A percentile compares a stretch with the other conserved stretches of the same genome.
phyloP scores from a whole-genome alignment of 2,329 filamentous ascomycete species.

The Fusarium sp. region DNA sequence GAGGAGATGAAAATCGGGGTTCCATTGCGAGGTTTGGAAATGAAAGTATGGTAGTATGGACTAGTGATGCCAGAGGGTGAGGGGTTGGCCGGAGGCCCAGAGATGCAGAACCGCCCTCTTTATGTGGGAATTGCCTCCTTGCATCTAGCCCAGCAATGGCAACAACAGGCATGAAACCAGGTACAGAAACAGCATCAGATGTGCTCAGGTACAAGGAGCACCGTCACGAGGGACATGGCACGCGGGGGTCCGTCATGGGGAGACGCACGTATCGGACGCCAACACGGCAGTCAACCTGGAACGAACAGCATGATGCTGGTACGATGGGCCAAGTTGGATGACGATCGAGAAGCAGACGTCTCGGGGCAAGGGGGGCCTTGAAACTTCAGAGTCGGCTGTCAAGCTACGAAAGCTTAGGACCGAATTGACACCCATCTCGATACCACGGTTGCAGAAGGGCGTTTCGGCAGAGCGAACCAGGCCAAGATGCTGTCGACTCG shows the following conservation, averaged over 20 bases:
- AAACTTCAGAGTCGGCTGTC: constrained; percentile 12
- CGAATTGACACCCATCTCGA: constrained; percentile 31
- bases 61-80: constrained; percentile 7
- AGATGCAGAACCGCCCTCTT: constrained; percentile 38
- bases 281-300: constrained; percentile 34
- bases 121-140: constrained; percentile 39
- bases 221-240: constrained; percentile 36
- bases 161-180: constrained; percentile 26
- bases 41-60: constrained; percentile 9
- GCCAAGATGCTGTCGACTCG: constrained; percentile 15
- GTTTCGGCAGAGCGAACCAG: constrained; percentile 11
- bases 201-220: constrained; percentile 24
- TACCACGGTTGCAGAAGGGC: constrained; percentile 20
- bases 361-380: neutral
- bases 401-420: constrained; percentile 8
- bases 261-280: constrained; percentile 24
- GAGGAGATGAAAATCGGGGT: neutral
- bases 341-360: constrained; percentile 7
- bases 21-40: constrained; percentile 3
- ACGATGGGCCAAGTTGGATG: constrained; percentile 29
- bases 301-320: constrained; percentile 38
- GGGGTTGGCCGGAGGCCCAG: constrained; percentile 24
- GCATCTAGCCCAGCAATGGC: constrained; percentile 4
- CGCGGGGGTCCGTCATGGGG: constrained; percentile 29
- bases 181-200: constrained; percentile 29